phyloP scores from a whole-genome alignment of 805 yeast genomes.

The Starmera caribaea region DNA sequence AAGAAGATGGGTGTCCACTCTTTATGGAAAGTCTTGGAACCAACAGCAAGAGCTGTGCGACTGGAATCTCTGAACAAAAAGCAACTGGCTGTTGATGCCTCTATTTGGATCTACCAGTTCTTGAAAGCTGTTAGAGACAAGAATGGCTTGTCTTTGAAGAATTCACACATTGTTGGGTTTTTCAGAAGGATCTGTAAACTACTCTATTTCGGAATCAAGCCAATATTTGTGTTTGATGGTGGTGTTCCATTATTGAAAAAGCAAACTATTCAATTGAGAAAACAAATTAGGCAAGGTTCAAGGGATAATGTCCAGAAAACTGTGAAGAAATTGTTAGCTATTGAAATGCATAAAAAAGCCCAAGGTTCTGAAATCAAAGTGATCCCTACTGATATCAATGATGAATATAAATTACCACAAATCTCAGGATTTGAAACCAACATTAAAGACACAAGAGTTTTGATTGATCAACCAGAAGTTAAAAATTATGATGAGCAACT shows the following conservation, averaged over 20 bases:
- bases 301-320: constrained; percentile 60
- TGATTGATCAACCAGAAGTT: constrained; percentile 50
- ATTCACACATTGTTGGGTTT: constrained; percentile 91
- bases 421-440: constrained; percentile 45
- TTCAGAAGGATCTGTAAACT: constrained; percentile 88
- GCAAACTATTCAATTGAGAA: constrained; percentile 65
- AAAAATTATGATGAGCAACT: constrained; percentile 47
- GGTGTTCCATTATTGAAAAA: constrained; percentile 82
- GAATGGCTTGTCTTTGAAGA: constrained; percentile 67
- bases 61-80: constrained; percentile 76
- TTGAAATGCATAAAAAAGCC: constrained; percentile 52
- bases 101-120: constrained; percentile 97
- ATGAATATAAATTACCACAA: constrained; percentile 81
- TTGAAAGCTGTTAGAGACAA: constrained; percentile 86
- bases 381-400: constrained; percentile 22
- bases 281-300: constrained; percentile 65
- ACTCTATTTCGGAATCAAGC: constrained; percentile 75
- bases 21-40: constrained; percentile 86
- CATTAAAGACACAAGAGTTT: constrained; percentile 59
- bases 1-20: constrained; percentile 86
- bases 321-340: constrained; percentile 72
- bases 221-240: constrained; percentile 92
- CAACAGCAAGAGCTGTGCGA: constrained; percentile 83
- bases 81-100: constrained; percentile 89
- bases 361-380: constrained; percentile 4